phyloP scores from a whole-genome alignment of 306 rosid genomes.

The Glycine soja region DNA sequence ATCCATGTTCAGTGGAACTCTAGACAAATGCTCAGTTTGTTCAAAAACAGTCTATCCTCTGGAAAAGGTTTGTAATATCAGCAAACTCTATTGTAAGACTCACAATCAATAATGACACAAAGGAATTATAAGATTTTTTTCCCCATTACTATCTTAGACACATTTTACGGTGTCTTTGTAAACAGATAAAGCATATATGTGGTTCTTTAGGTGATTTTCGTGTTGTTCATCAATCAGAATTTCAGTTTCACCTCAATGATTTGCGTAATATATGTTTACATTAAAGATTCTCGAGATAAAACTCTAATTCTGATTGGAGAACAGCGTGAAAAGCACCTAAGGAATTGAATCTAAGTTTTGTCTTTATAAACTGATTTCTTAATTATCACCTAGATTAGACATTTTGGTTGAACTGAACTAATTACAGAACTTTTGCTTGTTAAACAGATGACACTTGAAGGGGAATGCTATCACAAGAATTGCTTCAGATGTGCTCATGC shows the following conservation, averaged over 20 bases:
- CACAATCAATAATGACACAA: background rate
- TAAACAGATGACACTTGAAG: conserved; percentile 76
- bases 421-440: background rate
- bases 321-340: too few species aligned
- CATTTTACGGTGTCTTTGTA: background rate
- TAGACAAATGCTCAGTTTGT: conserved; percentile 89
- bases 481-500: conserved; percentile 99
- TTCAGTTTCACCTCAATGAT: too few species aligned
- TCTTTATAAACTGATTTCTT: background rate
- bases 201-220: too few species aligned
- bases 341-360: too few species aligned
- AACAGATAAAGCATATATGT: too few species aligned
- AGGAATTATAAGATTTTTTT: background rate
- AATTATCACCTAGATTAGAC: background rate
- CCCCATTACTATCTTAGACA: background rate
- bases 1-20: conserved; percentile 88
- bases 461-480: conserved; percentile 82
- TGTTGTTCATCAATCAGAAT: too few species aligned
- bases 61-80: conserved; percentile 73
- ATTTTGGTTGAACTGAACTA: conserved; percentile 11
- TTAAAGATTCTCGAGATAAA: too few species aligned
- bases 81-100: conserved; percentile 3
- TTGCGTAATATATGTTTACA: too few species aligned
- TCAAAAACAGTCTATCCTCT: conserved; percentile 93
- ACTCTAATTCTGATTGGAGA: too few species aligned